A percentile compares a stretch with the other conserved stretches of the same genome.
phyloP scores from a whole-genome alignment of 345 rosid species.

The Corymbia maculata region DNA sequence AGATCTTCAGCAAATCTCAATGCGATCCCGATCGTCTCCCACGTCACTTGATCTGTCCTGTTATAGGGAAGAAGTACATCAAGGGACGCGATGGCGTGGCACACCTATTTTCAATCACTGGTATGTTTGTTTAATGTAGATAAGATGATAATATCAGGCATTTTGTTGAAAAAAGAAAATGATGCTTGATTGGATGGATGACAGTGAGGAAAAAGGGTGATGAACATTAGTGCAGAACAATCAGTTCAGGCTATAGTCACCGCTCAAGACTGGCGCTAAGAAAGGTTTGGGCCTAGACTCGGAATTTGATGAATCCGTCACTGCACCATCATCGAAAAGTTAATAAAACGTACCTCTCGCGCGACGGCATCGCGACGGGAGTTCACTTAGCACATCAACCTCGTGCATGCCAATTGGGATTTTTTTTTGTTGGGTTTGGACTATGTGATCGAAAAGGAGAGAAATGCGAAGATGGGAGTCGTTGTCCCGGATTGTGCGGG shows the following conservation, averaged over 20 bases:
- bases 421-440: background rate
- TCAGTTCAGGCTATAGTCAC: background rate
- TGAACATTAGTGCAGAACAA: background rate
- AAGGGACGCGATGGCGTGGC: background rate
- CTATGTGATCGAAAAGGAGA: background rate
- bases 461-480: background rate
- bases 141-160: background rate
- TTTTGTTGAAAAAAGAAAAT: background rate
- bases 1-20: background rate
- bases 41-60: background rate
- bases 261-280: background rate
- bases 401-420: background rate
- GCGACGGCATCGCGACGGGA: background rate
- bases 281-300: background rate
- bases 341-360: background rate
- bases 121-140: background rate
- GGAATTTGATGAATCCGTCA: background rate
- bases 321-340: background rate
- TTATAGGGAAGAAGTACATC: background rate
- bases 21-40: background rate
- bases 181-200: background rate
- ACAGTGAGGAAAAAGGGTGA: background rate
- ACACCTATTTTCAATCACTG: background rate
- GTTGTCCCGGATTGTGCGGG: background rate
- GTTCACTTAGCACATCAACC: background rate